Base-by-base conservation (phyloP, 192 early-diverging fungal genomes). In the Umbelopsis isabellina region DNA sequence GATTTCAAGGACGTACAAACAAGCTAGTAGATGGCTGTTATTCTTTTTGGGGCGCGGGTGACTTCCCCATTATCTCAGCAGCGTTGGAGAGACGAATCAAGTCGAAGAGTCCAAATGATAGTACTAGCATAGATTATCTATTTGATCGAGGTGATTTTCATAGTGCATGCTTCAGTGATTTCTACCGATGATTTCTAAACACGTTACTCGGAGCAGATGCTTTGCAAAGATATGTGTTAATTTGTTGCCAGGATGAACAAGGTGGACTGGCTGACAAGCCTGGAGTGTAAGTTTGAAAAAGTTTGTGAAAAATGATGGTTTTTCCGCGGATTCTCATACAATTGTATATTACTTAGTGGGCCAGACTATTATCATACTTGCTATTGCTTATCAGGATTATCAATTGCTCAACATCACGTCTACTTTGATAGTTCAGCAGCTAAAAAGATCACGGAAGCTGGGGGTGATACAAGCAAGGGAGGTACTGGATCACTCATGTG, bases 21-120 rank as follows among this genome's bases (percentile, higher is more conserved):
- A 99, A 99, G 80, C 84, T 99, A 0, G 97, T 99, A 0, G 97
- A 99, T 79, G 97, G 96, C 0, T 99, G 97, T 75, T 99, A 99
- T 79, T 94, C 97, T 0, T 95, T 95, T 73, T 99, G 97, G 97
- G 86, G 91, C 35, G 95, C 94, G 9, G 95, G 90, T 9, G 79
- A 88, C 3, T 91, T 91, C 47, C 88, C 92, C 1, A 67, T 99
- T 16, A 64, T 95, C 55, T 85, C 85, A 48, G 76, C 85, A 30
- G 75, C 75, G 75, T 33, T 83, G 23, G 44, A 68, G 27, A 66
- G 61, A 81, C 16, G 46, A 49, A 4, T 35, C 49, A 1, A 47
- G 3, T 18, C 5, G 27, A 25, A 53, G 21, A 51, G 41, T 9
- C 18, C n/a, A 12, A 65, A 35, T 30, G 23, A 70, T 21, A 1